Base-by-base conservation (phyloP, 2,329 filamentous ascomycete species). In the Pseudomassariella vexata region DNA sequence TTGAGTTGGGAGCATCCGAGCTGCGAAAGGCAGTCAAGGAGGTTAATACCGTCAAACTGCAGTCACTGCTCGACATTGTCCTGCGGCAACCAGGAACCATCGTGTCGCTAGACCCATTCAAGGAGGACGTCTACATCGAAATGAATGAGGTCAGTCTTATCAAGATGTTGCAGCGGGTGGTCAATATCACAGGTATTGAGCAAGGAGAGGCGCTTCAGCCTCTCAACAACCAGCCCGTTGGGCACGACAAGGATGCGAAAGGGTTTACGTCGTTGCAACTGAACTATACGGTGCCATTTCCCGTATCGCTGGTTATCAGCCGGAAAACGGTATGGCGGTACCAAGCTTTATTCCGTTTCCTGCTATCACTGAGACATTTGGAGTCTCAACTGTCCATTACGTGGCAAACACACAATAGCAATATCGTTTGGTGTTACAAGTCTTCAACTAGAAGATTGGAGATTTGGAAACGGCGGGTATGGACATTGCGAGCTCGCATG, bases 311-410 rank as follows among this genome's bases (percentile, higher is more conserved):
- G 4, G 92, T 98, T 30, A 90, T 98, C 49, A 94, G 87, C 53
- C 80, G 92, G 45, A 95, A 95, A 56, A 98, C 92, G 0, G 77
- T 98, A n/a, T 90, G 92, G 59, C 79, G 92, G 32, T 98, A 98
- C 54, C 92, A 98, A 58, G 79, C 94, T 2, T 76, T 98, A 14
- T 98, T 98, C 61, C 85, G 92, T 20, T 95, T 96, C 55, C 74
- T 96, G 4, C 68, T 96, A 5, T 94, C 87, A 12, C 66, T 98
- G 26, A 84, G 89, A 31, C 85, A 95, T 56, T 73, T 96, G 5
- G 92, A 98, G 56, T 84, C 81, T 3, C 79, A 94, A 48, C 73
- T 98, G 12, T 85, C 88, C 5, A 78, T 79, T 18, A 87, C 85
- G 30, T 98, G 92, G 92, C 80, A 89, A 44, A 85, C 88, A 35